Base-by-base conservation (phyloP, 345 rosid species). In the Eucalyptus marginata region DNA sequence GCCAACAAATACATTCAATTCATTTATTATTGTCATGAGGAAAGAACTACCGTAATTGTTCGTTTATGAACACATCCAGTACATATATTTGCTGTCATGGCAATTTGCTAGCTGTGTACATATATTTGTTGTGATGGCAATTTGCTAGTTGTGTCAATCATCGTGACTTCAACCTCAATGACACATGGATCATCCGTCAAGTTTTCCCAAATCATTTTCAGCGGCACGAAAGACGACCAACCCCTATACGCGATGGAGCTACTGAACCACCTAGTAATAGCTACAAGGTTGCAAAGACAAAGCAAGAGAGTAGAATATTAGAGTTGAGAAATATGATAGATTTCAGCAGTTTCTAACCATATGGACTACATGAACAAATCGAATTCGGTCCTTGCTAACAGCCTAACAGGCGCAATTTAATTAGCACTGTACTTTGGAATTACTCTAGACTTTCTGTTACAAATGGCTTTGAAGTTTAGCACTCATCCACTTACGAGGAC, bases 201-300 rank as follows among this genome's bases (percentile, higher is more conserved):
- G 33, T 8, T 20, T 9, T 64, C 14, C 22, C 6, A 1, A 49
- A 87, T 3, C 51, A 11, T 40, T 22, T 44, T 22, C 24, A 87
- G 8, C 8, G 12, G 51, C 36, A 59, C 2, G 7, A 36, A 46
- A 22, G 22, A 10, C 7, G 88, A 7, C 50, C 40, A 87, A 25
- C 58, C 58, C 12, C 20, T 8, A 0, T 3, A 5, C 1, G 4
- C 2, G 16, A 11, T 2, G 11, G 40, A 43, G 13, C 2, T 31
- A 64, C 25, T 24, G 51, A 16, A 66, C 51, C 68, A 66, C 7
- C 3, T 24, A 3, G 46, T 24, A 18, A 4, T 0, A 71, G 81
- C 88, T 87, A 58, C 24, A 25, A 62, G 6, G 76, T 71, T 31
- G 44, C 81, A 71, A 71, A 17, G 44, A 33, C 46, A 17, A 71